Conservation (phyloP, 2,329 filamentous ascomycete species). For the Aureobasidium musti region DNA sequence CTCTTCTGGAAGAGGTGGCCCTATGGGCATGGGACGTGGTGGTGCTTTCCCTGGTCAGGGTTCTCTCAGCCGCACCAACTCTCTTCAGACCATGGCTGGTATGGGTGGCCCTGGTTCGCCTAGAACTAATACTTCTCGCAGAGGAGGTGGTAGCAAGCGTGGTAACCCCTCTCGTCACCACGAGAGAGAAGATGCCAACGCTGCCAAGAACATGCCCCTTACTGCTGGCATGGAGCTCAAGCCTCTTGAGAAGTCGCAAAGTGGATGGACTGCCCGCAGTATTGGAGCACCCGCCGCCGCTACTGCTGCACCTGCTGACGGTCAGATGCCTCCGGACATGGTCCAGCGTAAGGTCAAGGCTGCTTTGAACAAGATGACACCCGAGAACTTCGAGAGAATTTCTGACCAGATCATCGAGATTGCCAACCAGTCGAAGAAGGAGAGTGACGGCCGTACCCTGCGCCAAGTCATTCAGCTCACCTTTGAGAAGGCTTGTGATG, state of each 20-base stretch:
- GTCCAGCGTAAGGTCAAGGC: slow-evolving; percentile 99
- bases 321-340: slow-evolving; percentile 80
- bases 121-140: slow-evolving; percentile 50
- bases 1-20: slow-evolving; percentile 33
- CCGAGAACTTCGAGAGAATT: slow-evolving; percentile 97
- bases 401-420: slow-evolving; percentile 90
- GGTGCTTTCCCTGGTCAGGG: slow-evolving; percentile 65
- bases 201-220: slow-evolving; percentile 88
- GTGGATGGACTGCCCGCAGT: slow-evolving; percentile 87
- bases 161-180: slow-evolving; percentile 51
- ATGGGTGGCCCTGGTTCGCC: slow-evolving; percentile 67
- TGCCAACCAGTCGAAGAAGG: slow-evolving; percentile 91
- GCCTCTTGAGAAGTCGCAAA: slow-evolving; percentile 69
- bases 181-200: slow-evolving; percentile 61
- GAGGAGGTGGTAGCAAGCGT: slow-evolving; percentile 66
- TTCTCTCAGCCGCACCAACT: slow-evolving; percentile 64
- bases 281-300: slow-evolving; percentile 54
- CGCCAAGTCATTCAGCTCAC: slow-evolving; percentile 98
- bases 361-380: slow-evolving; percentile 99
- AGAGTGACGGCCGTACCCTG: slow-evolving; percentile 88
- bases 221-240: slow-evolving; percentile 81
- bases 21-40: slow-evolving; percentile 55
- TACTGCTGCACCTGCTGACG: slow-evolving; percentile 46
- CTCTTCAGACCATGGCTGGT: slow-evolving; percentile 60
- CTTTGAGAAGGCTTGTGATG: slow-evolving; percentile 98